These are phyloP conservation scores for Cladosporium oxysporum DNA, from an alignment of 2,329 filamentous ascomycete genomes.

Conservation along the genomic window DNA sequence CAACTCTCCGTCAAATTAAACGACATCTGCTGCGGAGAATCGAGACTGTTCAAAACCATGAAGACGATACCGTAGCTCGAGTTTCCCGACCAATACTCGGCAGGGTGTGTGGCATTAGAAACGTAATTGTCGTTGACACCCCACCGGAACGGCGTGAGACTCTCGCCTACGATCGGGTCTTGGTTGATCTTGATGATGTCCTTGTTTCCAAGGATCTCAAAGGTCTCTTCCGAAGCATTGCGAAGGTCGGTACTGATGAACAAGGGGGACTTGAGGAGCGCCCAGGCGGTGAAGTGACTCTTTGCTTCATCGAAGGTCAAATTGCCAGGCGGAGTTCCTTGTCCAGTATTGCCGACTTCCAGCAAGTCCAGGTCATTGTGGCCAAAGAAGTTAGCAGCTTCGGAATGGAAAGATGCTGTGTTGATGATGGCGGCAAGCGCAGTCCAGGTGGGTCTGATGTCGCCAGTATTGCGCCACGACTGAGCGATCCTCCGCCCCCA, in stretches of 20 bases:
- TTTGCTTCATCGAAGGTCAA: conserved; percentile 28
- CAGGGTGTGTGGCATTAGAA: conserved; percentile 27
- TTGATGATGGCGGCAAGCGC: conserved; percentile 31
- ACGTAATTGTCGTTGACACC: conserved; percentile 27
- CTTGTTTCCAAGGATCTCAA: conserved; percentile 30
- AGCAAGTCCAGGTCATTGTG: conserved; percentile 30
- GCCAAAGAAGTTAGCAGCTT: conserved; percentile 27
- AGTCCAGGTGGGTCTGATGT: conserved; percentile 32
- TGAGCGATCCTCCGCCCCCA: conserved; percentile 26
- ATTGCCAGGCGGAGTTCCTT: conserved; percentile 32
- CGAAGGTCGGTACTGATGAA: conserved; percentile 29
- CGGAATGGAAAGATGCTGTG: conserved; percentile 29
- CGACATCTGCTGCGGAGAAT: conserved; percentile 24
- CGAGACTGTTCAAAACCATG: conserved; percentile 32
- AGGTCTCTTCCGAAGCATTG: conserved; percentile 26
- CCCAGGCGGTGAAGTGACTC: conserved; percentile 29
- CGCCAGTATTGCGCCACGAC: conserved; percentile 27
- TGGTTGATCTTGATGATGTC: conserved; percentile 34
- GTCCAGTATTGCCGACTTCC: conserved; percentile 31
- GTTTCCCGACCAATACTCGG: conserved; percentile 33
- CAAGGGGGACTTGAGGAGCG: conserved; percentile 28
- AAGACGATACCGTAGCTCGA: conserved; percentile 32
- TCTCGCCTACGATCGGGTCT: conserved; percentile 29
- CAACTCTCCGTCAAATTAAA: conserved; percentile 33
- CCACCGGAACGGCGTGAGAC: conserved; percentile 28